Conservation (phyloP, 1,139 yeast genomes). For the Neolecta irregularis region DNA sequence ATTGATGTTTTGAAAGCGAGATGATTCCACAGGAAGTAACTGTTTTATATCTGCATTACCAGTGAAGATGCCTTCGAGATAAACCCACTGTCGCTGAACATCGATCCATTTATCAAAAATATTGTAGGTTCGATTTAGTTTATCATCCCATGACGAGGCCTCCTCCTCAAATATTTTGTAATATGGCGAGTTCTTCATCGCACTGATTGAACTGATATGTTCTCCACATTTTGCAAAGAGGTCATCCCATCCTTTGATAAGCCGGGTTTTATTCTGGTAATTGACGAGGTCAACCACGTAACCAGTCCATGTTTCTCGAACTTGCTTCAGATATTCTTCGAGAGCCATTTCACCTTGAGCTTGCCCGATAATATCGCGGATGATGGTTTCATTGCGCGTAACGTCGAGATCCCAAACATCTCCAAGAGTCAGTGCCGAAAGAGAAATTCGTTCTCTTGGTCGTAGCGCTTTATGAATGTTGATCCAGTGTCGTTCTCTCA, state of each 20-base stretch:
- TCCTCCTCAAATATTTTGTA: slow-evolving; percentile 48
- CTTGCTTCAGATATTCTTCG: slow-evolving; percentile 32
- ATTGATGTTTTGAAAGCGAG: slow-evolving; percentile 51
- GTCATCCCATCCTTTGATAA: slow-evolving; percentile 56
- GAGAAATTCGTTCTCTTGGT: slow-evolving; percentile 19
- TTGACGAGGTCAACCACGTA: slow-evolving; percentile 40
- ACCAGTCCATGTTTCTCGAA: slow-evolving; percentile 29
- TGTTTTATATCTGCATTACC: slow-evolving; percentile 41
- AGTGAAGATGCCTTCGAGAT: slow-evolving; percentile 59
- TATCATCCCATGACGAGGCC: slow-evolving; percentile 40
- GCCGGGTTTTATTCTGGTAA: slow-evolving; percentile 37
- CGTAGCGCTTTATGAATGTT: slow-evolving; percentile 28
- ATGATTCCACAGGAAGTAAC: slow-evolving; percentile 53
- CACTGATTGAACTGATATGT: slow-evolving; percentile 44
- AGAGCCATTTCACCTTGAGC: slow-evolving; percentile 65
- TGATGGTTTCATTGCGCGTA: slow-evolving; percentile 29
- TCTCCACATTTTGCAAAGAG: slow-evolving; percentile 46
- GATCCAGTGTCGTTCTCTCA: slow-evolving; percentile 60
- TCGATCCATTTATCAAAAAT: slow-evolving; percentile 65
- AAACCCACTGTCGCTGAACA: slow-evolving; percentile 80
- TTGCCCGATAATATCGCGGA: slow-evolving; percentile 39
- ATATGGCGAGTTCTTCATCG: slow-evolving; percentile 62
- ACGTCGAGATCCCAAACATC: slow-evolving; percentile 48
- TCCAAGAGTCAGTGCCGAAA: slow-evolving; percentile 32
- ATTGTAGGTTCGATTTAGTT: slow-evolving; percentile 36